Evolutionary conservation across 768 basidiomycete genomes (phyloP), one percentile per base, ranked within the genome.

Genomic region (Tricholoma sp.): DNA sequence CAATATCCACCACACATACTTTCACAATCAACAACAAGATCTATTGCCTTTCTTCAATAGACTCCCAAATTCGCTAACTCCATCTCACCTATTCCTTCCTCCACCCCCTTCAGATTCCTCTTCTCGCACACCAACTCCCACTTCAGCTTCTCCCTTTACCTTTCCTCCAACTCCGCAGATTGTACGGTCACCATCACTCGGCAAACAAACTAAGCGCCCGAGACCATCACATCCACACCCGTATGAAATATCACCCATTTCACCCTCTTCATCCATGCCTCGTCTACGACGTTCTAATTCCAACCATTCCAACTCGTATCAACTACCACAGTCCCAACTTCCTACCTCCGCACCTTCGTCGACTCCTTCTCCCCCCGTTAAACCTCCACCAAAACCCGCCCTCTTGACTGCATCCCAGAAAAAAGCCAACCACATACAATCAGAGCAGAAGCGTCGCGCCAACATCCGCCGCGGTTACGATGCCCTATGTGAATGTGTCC

Each of bases 361-460:
- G 51, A 61, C 37, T 55, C 57, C 63, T 59, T 63, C 66, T 9
- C 53, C 66, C 43, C 63, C 68, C 22, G 19, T 60, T 10, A 50
- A 61, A 32, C 65, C 67, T 1, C 56, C 51, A 24, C 61, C 61
- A 46, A 81, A 79, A 59, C 76, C 76, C 29, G 66, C 79, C 1
- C 77, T 94, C 22, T 79, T 95, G 22, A 86, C 88, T 1, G 83
- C 89, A 0, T 85, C 88, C 2, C 91, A 94, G 76, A 95, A 95
- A 69, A 91, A 94, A 67, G 88, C 88, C 39, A 95, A 95, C 64
- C 94, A 97, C 66, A 96, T 97, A 62, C 89, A 91, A 64, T 89
- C 87, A 2, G 94, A 97, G 74, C 93, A 96, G 75, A 95, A 95
- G 70, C 85, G 94, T 22, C 83, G 94, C 31, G 91, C 91, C 12